phyloP scores from a whole-genome alignment of 2,329 filamentous ascomycete species.

The Macrophomina tecta region DNA sequence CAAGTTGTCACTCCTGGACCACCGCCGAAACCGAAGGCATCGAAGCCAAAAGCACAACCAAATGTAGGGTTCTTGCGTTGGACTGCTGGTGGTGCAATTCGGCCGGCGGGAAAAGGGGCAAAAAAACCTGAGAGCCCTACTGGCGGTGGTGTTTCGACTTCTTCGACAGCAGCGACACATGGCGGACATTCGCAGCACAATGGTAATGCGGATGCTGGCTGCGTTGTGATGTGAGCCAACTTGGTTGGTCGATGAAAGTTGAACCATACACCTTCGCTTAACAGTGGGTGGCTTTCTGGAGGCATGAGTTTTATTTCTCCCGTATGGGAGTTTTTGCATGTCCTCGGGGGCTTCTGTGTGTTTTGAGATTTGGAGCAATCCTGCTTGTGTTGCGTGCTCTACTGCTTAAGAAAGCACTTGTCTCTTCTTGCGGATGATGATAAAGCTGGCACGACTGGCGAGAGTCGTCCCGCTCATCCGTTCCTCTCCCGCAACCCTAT shows the following conservation, averaged over 20 bases:
- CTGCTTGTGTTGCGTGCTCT: neutral
- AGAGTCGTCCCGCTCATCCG: neutral
- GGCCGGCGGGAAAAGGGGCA: constrained; percentile 35
- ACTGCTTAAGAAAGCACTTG: neutral
- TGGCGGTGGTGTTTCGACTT: constrained; percentile 23
- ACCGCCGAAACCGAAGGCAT: neutral
- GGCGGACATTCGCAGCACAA: constrained; percentile 19
- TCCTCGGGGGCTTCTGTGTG: constrained; percentile 19
- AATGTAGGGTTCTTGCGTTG: constrained; percentile 35
- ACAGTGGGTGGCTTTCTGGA: constrained; percentile 27
- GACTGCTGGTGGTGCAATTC: constrained; percentile 33
- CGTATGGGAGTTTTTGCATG: constrained; percentile 27
- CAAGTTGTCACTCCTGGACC: neutral
- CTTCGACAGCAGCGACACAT: constrained; percentile 13
- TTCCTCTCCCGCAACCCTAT: neutral
- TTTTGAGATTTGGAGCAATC: neutral
- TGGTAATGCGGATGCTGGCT: constrained; percentile 26
- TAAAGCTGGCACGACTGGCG: neutral
- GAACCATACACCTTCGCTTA: constrained; percentile 15
- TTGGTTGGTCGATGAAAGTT: neutral
- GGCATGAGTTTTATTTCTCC: constrained; percentile 28
- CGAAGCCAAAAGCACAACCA: constrained; percentile 30
- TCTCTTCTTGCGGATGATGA: neutral
- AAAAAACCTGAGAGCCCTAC: constrained; percentile 36
- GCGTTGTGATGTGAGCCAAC: constrained; percentile 28